phyloP scores from a whole-genome alignment of 306 rosid genomes.

The apple (Malus domestica) region ASM211411v1 NC_041793.1:8190001-8190500 shows the following conservation, averaged over 20 bases:
- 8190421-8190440: conserved; percentile 39
- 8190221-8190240: conserved; percentile 52
- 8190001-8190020: conserved; percentile 54
- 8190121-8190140: conserved; percentile 61
- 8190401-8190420: conserved; percentile 75
- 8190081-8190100: background rate
- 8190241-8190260: background rate
- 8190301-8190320: conserved; percentile 12
- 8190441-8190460: background rate
- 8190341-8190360: conserved; percentile 36
- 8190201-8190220: conserved; percentile 76
- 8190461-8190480: background rate
- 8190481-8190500: background rate
- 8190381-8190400: conserved; percentile 69
- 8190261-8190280: background rate
- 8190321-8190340: conserved; percentile 45
- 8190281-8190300: background rate
- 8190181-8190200: conserved; percentile 47
- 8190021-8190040: conserved; percentile 70
- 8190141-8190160: conserved; percentile 57
- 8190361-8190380: conserved; percentile 42
- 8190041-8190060: conserved; percentile 34
- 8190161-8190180: conserved; percentile 54
- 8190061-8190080: background rate
- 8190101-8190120: background rate